Evolutionary conservation across 2,329 filamentous ascomycete genomes (phyloP), one percentile per base, ranked within the genome.

Genomic region (Sordariomycetes sp.): DNA sequence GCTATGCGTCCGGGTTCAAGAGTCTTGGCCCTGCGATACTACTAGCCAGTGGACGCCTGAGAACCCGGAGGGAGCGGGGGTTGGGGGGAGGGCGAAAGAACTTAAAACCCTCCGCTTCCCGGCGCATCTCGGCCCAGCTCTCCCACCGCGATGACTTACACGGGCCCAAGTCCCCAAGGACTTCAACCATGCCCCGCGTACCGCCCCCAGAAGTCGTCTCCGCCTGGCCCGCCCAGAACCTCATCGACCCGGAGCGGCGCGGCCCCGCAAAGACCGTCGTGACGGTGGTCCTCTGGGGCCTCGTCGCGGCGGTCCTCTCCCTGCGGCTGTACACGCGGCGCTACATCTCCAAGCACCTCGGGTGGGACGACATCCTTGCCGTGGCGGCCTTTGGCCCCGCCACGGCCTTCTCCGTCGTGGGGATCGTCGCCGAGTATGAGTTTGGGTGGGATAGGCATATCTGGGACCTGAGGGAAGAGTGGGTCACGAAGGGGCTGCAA

Each of bases 321-420:
- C 65, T 73, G 48, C 69, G 72, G 25, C 53, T 74, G 24, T 74
- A 72, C 58, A 66, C 71, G 12, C 68, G 72, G 14, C 64, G 64
- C 56, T 60, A 60, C 43, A 66, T 73, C 7, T 70, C 71, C 1
- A 65, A 64, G n/a, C 67, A 68, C 6, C 68, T 72, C 53, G 69
- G 70, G 18, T 62, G 67, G 11, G 72, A 74, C 46, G 72, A 74
- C 59, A 60, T 68, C 14, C 64, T 74, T 16, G 71, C 73, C 48
- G 58, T 68, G 16, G 40, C 69, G n/a, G 70, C 72, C 61, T 73
- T 67, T 57, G 69, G 73, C 28, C 70, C 71, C 12, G 64, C 70
- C 3, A 61, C 63, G 10, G 65, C 65, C 10, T 73, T 69, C 54
- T 66, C 69, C 10, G 62, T 69, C 28, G 59, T 66, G 4, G 67